Percentiles rank a stretch among this genome's conserved stretches.
Evolutionary conservation across 1,284 basidiomycete genomes (phyloP).

Genomic region (Somion occarium): DNA sequence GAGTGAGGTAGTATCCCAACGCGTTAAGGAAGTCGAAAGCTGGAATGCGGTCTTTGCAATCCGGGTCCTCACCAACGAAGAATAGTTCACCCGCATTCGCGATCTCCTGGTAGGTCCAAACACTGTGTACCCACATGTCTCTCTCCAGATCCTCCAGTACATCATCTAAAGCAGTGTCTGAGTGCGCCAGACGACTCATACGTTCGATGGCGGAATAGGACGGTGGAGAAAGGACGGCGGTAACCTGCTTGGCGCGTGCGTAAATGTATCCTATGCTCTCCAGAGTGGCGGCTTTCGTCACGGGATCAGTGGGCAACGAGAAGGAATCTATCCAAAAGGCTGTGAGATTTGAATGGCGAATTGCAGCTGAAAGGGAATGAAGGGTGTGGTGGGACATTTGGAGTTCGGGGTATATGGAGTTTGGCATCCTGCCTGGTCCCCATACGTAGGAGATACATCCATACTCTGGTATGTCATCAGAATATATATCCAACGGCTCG

Average conservation of each 20-base stretch:
- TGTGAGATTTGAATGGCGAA: constrained; percentile 9
- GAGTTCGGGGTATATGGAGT: constrained; percentile 15
- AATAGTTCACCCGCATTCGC: constrained; percentile 13
- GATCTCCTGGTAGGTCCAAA: constrained; percentile 22
- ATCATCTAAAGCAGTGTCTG: constrained; percentile 3
- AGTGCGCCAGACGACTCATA: constrained; percentile 8
- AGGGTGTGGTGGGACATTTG: constrained; percentile 19
- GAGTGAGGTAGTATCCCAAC: constrained; percentile 10
- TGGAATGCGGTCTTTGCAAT: neutral
- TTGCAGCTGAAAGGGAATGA: constrained; percentile 10
- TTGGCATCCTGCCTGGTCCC: constrained; percentile 12
- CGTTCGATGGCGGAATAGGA: constrained; percentile 14
- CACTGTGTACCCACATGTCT: constrained; percentile 20
- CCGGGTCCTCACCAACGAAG: constrained; percentile 10
- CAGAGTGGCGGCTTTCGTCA: constrained; percentile 15
- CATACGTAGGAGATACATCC: constrained; percentile 23
- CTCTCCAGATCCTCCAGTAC: constrained; percentile 15
- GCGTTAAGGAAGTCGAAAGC: constrained; percentile 7
- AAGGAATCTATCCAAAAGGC: constrained; percentile 21
- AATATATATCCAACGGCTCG: constrained; percentile 16
- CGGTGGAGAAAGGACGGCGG: constrained; percentile 14
- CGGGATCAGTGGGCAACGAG: constrained; percentile 16
- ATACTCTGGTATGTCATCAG: constrained; percentile 12
- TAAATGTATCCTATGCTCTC: constrained; percentile 21
- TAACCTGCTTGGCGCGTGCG: constrained; percentile 13